These are phyloP conservation scores for Thelonectria blattea DNA, from an alignment of 2,329 filamentous ascomycete species.

Conservation along the genomic window DNA sequence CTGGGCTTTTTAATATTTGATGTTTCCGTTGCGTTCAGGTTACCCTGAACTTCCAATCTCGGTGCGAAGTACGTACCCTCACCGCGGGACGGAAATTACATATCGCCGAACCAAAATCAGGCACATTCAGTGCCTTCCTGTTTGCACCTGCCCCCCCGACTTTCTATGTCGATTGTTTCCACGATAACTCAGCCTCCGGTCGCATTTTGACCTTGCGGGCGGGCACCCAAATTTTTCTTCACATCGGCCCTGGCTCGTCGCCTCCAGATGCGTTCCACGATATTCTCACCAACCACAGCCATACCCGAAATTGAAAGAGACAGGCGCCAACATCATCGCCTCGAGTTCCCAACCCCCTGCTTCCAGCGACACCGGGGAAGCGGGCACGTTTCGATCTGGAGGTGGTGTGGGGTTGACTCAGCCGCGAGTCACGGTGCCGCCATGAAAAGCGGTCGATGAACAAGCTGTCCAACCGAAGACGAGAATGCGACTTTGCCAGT, in stretches of 20 bases:
- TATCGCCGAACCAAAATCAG: too few species aligned
- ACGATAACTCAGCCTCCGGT: not conserved
- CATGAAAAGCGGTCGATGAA: not conserved
- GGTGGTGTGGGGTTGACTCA: conserved; percentile 8
- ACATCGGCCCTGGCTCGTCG: too few species aligned
- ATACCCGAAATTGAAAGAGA: conserved; percentile 1
- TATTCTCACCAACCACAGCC: not conserved
- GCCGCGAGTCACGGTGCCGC: not conserved
- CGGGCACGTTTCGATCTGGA: not conserved
- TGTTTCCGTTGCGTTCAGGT: too few species aligned
- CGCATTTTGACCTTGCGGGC: too few species aligned
- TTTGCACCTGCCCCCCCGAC: too few species aligned
- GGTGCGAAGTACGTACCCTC: too few species aligned
- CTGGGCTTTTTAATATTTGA: too few species aligned
- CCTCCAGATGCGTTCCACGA: not conserved
- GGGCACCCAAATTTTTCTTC: too few species aligned
- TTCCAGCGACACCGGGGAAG: not conserved
- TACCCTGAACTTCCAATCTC: too few species aligned
- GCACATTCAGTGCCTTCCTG: too few species aligned
- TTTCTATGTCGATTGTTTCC: not conserved
- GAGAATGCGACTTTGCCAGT: not conserved
- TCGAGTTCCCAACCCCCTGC: not conserved
- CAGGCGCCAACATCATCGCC: not conserved
- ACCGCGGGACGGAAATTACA: too few species aligned
- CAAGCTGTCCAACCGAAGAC: not conserved